Percentiles rank a stretch among this genome's conserved stretches.
Evolutionary conservation across 1,284 basidiomycete species (phyloP).

Genomic region (Schizopora paradoxa): DNA sequence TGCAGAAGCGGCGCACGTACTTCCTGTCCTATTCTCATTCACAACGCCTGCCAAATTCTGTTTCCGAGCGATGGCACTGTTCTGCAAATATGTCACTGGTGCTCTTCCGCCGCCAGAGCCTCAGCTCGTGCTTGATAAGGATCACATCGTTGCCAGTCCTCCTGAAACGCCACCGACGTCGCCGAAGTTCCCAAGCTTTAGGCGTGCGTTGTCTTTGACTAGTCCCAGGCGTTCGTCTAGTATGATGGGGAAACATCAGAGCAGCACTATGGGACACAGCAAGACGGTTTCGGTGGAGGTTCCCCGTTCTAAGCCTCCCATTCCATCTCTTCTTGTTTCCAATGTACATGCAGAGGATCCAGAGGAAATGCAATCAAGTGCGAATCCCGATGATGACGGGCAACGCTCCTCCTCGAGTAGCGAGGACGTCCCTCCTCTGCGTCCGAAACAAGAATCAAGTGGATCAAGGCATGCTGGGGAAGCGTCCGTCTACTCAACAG

Average conservation of each 20-base stretch:
- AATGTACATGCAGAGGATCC: too few relatives aligned
- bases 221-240: background rate
- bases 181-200: background rate
- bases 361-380: too few relatives aligned
- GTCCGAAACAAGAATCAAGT: slow-evolving; percentile 30
- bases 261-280: too few relatives aligned
- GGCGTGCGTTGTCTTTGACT: background rate
- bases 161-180: background rate
- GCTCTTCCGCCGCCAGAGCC: slow-evolving; percentile 21
- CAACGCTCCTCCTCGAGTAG: slow-evolving; percentile 18
- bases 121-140: background rate
- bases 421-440: slow-evolving; percentile 45
- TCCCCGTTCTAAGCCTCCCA: too few relatives aligned
- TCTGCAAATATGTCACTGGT: slow-evolving; percentile 59
- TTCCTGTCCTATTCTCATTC: slow-evolving; percentile 80
- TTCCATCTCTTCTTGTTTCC: too few relatives aligned
- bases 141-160: slow-evolving; percentile 12
- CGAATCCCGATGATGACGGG: too few relatives aligned
- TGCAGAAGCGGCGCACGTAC: slow-evolving; percentile 65
- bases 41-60: slow-evolving; percentile 79
- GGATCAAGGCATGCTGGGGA: slow-evolving; percentile 58
- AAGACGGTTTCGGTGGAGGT: too few relatives aligned
- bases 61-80: slow-evolving; percentile 65
- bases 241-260: background rate
- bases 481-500: slow-evolving; percentile 54